Evolutionary conservation across 2,329 filamentous ascomycete genomes (phyloP).

Genomic region (Trichoderma afroharzianum): DNA sequence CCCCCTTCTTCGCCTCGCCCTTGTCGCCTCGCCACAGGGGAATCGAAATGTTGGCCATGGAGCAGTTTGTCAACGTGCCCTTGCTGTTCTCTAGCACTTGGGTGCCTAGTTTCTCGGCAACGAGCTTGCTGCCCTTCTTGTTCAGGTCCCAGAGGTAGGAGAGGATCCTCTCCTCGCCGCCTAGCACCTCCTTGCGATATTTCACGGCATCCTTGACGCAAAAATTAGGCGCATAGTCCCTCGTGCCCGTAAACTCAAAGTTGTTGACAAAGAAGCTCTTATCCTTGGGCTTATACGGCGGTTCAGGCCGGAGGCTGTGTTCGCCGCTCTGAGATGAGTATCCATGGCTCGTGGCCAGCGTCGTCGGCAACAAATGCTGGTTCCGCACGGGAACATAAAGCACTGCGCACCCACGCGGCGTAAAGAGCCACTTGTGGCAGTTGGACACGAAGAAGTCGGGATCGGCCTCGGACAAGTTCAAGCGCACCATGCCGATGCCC

Average conservation of each 20-base stretch:
- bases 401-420: constrained; percentile 74
- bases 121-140: constrained; percentile 55
- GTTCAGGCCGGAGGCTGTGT: constrained; percentile 26
- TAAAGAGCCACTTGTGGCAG: constrained; percentile 86
- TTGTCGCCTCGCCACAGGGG: constrained; percentile 50
- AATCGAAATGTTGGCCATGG: constrained; percentile 69
- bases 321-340: constrained; percentile 50
- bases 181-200: constrained; percentile 66
- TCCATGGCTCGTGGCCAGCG: constrained; percentile 77
- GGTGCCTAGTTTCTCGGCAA: constrained; percentile 64
- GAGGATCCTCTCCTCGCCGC: constrained; percentile 69
- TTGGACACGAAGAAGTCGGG: constrained; percentile 88
- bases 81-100: constrained; percentile 65
- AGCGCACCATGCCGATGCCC: constrained; percentile 70
- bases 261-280: constrained; percentile 62
- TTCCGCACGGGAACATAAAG: constrained; percentile 76
- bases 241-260: constrained; percentile 75
- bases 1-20: constrained; percentile 27
- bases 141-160: constrained; percentile 62
- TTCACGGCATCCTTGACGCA: constrained; percentile 68
- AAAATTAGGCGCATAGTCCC: constrained; percentile 68
- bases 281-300: constrained; percentile 28
- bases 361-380: constrained; percentile 69
- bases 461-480: constrained; percentile 64
- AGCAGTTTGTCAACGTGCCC: constrained; percentile 61